Conservation (phyloP, 176 grass and related monocot species). For the Phoenix roebelenii region DNA sequence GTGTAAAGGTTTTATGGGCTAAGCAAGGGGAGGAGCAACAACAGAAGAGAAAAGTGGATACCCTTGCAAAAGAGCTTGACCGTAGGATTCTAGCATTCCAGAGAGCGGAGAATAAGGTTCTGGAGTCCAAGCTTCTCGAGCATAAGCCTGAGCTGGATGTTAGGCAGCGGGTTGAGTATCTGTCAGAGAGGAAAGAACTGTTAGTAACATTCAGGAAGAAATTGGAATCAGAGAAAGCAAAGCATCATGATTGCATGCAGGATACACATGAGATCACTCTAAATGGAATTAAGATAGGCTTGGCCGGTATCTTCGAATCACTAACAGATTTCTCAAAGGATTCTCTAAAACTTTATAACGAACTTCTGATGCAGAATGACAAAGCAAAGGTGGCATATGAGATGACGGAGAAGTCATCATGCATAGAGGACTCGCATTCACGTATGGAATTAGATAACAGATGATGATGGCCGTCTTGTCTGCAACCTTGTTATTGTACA, state of each 20-base stretch:
- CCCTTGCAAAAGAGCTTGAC: conserved; percentile 68
- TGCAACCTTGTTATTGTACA: no score
- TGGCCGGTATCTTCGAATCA: conserved; percentile 72
- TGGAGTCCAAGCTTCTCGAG: conserved; percentile 78
- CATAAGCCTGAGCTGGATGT: conserved; percentile 51
- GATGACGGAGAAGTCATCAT: conserved; percentile 19
- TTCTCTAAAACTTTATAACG: conserved; percentile 51
- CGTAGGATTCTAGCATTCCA: conserved; percentile 55
- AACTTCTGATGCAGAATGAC: conserved; percentile 27
- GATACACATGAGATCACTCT: conserved; percentile 76
- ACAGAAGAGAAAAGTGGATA: conserved; percentile 84
- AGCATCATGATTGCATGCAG: conserved; percentile 60
- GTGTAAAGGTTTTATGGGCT: conserved; percentile 68
- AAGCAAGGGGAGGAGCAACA: conserved; percentile 89
- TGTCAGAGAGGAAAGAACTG: conserved; percentile 62
- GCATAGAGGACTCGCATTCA: conserved; percentile 19
- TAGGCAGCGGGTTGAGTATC: conserved; percentile 55
- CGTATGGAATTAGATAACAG: conserved; percentile 18
- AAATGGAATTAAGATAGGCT: conserved; percentile 90
- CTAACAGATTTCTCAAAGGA: conserved; percentile 65
- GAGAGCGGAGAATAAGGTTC: conserved; percentile 71
- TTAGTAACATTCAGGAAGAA: conserved; percentile 46
- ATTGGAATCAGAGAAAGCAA: conserved; percentile 59
- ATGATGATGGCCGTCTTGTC: conserved; percentile 8
- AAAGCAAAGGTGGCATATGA: conserved; percentile 24